Evolutionary conservation across 148 eudicot species (phyloP).

Genomic region (Camellia sinensis): DNA sequence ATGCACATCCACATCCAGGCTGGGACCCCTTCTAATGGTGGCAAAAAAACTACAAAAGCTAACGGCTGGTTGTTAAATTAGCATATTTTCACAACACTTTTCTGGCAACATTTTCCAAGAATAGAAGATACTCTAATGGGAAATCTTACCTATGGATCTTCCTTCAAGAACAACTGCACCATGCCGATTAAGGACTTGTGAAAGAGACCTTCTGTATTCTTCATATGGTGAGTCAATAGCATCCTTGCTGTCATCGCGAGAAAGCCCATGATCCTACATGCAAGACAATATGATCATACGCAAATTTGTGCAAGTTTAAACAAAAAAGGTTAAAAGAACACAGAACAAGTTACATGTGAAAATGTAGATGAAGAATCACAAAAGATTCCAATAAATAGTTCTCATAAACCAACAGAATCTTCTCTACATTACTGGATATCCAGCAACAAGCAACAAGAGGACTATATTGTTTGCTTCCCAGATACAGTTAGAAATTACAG

Average conservation of each 20-base stretch:
- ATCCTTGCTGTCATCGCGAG: constrained; percentile 54
- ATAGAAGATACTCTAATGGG: not conserved
- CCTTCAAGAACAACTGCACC: constrained; percentile 98
- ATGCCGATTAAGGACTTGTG: constrained; percentile 85
- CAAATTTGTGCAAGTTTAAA: not conserved
- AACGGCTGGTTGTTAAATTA: not conserved
- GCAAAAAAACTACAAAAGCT: not conserved
- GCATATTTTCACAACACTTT: not conserved
- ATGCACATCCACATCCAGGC: not conserved
- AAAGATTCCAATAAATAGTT: not conserved
- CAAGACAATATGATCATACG: constrained; percentile 5
- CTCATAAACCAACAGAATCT: not conserved
- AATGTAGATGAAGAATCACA: not conserved
- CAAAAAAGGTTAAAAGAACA: not conserved
- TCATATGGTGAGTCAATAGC: constrained; percentile 58
- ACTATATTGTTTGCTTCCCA: not conserved
- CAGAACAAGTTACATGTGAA: not conserved
- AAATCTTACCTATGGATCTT: constrained; percentile 66
- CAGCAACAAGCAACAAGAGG: not conserved
- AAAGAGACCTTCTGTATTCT: constrained; percentile 67
- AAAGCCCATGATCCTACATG: constrained; percentile 82
- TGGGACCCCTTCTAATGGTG: not conserved
- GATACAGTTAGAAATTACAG: not conserved
- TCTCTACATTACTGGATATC: not conserved
- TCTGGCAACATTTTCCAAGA: not conserved